These are phyloP conservation scores for Linnemannia schmuckeri DNA, from an alignment of 192 early-diverging fungal species.

Conservation along the genomic window DNA sequence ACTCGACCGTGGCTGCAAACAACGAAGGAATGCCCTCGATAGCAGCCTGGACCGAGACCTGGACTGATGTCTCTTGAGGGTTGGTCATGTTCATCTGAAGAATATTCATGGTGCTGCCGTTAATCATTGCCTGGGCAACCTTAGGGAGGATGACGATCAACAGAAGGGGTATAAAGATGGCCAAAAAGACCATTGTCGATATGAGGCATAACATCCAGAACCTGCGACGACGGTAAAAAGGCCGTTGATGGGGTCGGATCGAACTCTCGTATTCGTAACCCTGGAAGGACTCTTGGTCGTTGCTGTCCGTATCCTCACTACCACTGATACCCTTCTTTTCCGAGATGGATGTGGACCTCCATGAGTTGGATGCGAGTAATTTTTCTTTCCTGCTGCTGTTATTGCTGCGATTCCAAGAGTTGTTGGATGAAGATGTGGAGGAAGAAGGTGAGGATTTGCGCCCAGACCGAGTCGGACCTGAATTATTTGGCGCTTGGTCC, in stretches of 20 bases:
- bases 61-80: constrained; percentile 26
- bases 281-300: constrained; percentile 9
- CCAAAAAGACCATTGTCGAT: constrained; percentile 45
- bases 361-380: not conserved
- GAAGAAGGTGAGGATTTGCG: constrained; percentile 1
- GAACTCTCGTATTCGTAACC: constrained; percentile 31
- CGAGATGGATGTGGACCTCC: too few species aligned
- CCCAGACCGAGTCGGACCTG: not conserved
- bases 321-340: not conserved
- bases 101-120: constrained; percentile 55
- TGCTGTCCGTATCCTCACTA: not conserved
- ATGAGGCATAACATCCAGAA: constrained; percentile 64
- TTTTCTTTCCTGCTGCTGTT: not conserved
- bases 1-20: constrained; percentile 61
- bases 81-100: constrained; percentile 54
- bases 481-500: constrained; percentile 10
- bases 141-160: constrained; percentile 65
- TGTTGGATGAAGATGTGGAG: constrained; percentile 18
- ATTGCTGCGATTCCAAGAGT: not conserved
- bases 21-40: constrained; percentile 58
- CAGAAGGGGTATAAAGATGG: constrained; percentile 60
- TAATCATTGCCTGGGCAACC: constrained; percentile 62
- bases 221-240: constrained; percentile 59
- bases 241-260: constrained; percentile 37
- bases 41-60: constrained; percentile 45